Base-by-base conservation (phyloP, 108 stramenopile species). In the Seminavis robusta region DNA sequence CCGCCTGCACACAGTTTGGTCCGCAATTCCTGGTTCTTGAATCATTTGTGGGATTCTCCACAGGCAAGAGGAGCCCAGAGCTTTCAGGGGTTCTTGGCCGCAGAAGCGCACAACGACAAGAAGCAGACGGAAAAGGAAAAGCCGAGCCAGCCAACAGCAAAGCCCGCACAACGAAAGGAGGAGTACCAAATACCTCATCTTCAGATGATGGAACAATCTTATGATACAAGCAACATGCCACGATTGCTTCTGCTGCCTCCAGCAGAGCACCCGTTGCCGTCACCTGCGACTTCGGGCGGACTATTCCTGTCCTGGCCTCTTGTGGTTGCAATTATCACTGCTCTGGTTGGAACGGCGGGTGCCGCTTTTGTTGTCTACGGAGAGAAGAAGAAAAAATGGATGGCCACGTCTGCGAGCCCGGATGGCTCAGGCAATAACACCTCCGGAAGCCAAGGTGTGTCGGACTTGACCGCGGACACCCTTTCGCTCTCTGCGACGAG, bases 301-400 rank as follows among this genome's bases (percentile, higher is more conserved):
- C 28, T 63, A 3, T 56, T 56, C 17, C n/a, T 70, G 41, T 52
- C 61, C 3, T 70, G 69, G 69, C 45, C 49, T 3, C n/a, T 62
- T 5, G 9, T 67, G 1, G 58, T 28, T 3, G 39, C 32, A 8
- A 36, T 67, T 7, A 36, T 47, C 5, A 50, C 32, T 30, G 31
- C 47, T 2, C 33, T 38, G 42, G 33, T 53, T 40, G 50, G 33
- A 17, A 59, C 23, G 17, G 60, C 49, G 13, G 41, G 32, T 7
- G 24, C 39, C 8, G 20, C 51, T 16, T 41, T 49, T 32, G 46
- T 33, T 25, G 17, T 52, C 43, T 69, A 69, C 50, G 5, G 52
- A n/a, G 33, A 38, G n/a, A 69, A 69, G 31, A 69, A 69, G 54
- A 46, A 13, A 1, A 52, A 61, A 19, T 69, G 47, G 59, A 38